These are phyloP conservation scores for Yamadazyma atlantica DNA, from an alignment of 1,139 yeast species.

Conservation along the genomic window DNA sequence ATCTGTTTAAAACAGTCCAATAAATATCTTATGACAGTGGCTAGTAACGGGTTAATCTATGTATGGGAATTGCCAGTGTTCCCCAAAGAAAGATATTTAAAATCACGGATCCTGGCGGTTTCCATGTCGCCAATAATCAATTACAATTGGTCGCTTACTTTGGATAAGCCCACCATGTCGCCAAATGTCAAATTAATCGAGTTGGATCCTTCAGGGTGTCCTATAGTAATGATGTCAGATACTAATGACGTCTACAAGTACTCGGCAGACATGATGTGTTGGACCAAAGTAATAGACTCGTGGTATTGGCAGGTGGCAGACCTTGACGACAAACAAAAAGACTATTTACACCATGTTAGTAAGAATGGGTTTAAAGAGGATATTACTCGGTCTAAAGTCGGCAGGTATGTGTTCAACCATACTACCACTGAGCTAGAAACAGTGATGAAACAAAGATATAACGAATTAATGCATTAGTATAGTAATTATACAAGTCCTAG, in stretches of 20 bases:
- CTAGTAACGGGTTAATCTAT: constrained; percentile 48
- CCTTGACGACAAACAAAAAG: background rate
- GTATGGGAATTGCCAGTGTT: constrained; percentile 44
- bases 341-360: constrained; percentile 13
- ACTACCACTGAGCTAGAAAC: constrained; percentile 19
- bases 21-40: constrained; percentile 54
- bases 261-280: constrained; percentile 36
- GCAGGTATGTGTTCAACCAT: constrained; percentile 23
- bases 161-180: constrained; percentile 18
- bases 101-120: constrained; percentile 36
- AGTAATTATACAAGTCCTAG: too few species aligned
- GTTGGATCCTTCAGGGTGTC: constrained; percentile 36
- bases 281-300: constrained; percentile 50
- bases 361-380: constrained; percentile 21
- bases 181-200: constrained; percentile 34
- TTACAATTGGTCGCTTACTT: constrained; percentile 16
- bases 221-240: constrained; percentile 36
- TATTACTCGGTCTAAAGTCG: constrained; percentile 18
- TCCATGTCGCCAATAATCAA: constrained; percentile 56
- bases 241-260: constrained; percentile 41
- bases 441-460: constrained; percentile 24
- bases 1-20: constrained; percentile 52
- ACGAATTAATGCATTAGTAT: constrained; percentile 15
- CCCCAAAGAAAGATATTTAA: constrained; percentile 16
- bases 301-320: constrained; percentile 37